These are phyloP conservation scores for Oryza rufipogon DNA, from an alignment of 176 grass and related monocot genomes.

Conservation along the genomic window DNA sequence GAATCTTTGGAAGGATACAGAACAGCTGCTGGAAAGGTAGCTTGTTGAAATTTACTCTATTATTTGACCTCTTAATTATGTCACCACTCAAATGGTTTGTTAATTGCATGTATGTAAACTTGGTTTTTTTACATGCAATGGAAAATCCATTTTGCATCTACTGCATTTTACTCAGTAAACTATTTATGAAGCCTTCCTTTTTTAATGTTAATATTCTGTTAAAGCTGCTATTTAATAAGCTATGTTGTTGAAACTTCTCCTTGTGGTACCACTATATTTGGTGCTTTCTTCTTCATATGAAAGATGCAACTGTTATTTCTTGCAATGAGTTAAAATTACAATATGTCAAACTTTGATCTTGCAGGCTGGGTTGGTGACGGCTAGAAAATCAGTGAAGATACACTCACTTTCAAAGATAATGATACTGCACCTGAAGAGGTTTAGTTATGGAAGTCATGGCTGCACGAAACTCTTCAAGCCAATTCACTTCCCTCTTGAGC, in stretches of 20 bases:
- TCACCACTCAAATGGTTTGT: not conserved
- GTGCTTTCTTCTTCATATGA: not conserved
- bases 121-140: not conserved
- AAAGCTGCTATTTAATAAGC: constrained; percentile 22
- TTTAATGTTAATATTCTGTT: not conserved
- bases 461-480: constrained; percentile 80
- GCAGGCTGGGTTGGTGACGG: constrained; percentile 78
- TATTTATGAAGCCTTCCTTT: not conserved
- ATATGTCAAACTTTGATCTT: constrained; percentile 39
- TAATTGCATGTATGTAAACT: not conserved
- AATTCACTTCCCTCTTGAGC: constrained; percentile 65
- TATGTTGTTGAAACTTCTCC: not conserved
- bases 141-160: not conserved
- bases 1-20: constrained; percentile 97
- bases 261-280: not conserved
- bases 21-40: constrained; percentile 87
- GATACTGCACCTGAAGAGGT: constrained; percentile 96
- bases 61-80: constrained; percentile 22
- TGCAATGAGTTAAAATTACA: constrained; percentile 15
- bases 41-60: constrained; percentile 14
- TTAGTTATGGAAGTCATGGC: constrained; percentile 80
- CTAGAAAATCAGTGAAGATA: constrained; percentile 82
- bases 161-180: constrained; percentile 12
- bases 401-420: constrained; percentile 75
- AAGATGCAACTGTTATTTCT: constrained; percentile 7